phyloP scores from a whole-genome alignment of 148 eudicot species.

The Silene uniflora region DNA sequence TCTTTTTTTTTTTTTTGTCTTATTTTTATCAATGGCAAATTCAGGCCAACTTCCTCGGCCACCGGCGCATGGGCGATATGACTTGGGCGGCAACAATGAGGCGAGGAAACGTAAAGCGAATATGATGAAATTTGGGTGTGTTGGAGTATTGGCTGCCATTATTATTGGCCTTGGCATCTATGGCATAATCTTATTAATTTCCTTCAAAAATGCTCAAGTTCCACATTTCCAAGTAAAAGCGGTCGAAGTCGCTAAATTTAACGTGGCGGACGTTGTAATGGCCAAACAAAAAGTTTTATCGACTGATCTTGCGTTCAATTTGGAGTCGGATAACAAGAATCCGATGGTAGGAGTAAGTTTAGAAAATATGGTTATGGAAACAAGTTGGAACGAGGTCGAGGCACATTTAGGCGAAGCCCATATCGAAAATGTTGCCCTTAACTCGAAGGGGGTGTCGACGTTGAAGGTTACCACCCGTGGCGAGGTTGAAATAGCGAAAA shows the following conservation, averaged over 20 bases:
- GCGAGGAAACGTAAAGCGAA: background rate
- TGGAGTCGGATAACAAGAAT: slow-evolving; percentile 30
- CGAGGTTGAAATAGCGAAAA: slow-evolving; percentile 27
- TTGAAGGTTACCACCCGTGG: slow-evolving; percentile 30
- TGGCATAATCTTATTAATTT: slow-evolving; percentile 20
- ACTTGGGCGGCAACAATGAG: slow-evolving; percentile 15
- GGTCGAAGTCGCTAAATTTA: slow-evolving; percentile 27
- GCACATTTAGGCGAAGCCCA: slow-evolving; percentile 34
- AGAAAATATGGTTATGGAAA: slow-evolving; percentile 32
- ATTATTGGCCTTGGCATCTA: slow-evolving; percentile 11
- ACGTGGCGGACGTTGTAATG: slow-evolving; percentile 2
- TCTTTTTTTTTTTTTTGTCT: background rate
- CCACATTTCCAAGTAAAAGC: slow-evolving; percentile 31
- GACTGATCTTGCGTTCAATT: slow-evolving; percentile 25
- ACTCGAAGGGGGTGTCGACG: slow-evolving; percentile 15
- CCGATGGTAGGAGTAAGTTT: slow-evolving; percentile 20
- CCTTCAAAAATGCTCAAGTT: slow-evolving; percentile 27
- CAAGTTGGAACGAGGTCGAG: slow-evolving; percentile 33
- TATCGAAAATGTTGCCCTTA: slow-evolving; percentile 22
- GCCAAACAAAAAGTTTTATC: slow-evolving; percentile 29
- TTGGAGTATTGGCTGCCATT: slow-evolving; percentile 10
- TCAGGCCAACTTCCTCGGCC: slow-evolving; percentile 26
- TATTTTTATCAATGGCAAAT: slow-evolving; percentile 2
- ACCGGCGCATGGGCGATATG: slow-evolving; percentile 26
- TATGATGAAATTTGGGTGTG: slow-evolving; percentile 2